A percentile compares a stretch with the other conserved stretches of the same genome.
Evolutionary conservation across 805 yeast species (phyloP).

Genomic region (Cyberlindnera mississippiensis): DNA sequence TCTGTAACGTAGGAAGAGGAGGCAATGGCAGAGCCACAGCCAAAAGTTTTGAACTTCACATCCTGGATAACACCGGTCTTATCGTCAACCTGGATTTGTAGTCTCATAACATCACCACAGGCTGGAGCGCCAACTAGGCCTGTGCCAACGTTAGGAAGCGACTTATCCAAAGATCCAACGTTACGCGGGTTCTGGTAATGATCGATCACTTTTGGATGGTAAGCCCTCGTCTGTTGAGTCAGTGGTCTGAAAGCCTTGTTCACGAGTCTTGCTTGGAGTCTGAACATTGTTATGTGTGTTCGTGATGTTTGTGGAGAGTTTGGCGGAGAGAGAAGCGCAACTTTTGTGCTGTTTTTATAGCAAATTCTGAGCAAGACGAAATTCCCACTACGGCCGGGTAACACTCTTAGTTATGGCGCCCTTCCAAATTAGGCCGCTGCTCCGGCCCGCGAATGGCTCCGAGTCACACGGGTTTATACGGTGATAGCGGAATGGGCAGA

Average conservation of each 20-base stretch:
- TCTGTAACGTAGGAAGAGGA: constrained; percentile 94
- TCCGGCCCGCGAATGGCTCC: constrained; percentile 4
- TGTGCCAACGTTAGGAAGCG: constrained; percentile 77
- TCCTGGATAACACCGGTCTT: constrained; percentile 87
- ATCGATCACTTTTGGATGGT: constrained; percentile 92
- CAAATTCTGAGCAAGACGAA: background rate
- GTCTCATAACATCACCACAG: constrained; percentile 98
- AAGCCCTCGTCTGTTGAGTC: constrained; percentile 37
- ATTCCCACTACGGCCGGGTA: constrained; percentile 10
- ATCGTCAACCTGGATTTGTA: constrained; percentile 91
- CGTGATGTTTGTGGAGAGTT: background rate
- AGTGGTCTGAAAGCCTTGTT: constrained; percentile 19
- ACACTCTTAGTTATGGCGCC: constrained; percentile 2
- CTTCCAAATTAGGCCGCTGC: background rate
- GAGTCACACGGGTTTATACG: constrained; percentile 3
- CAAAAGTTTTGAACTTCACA: constrained; percentile 97
- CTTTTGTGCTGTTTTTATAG: too few relatives aligned
- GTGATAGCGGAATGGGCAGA: constrained; percentile 11
- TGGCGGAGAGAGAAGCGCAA: background rate
- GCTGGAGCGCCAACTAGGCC: constrained; percentile 99
- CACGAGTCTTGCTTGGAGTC: constrained; percentile 18
- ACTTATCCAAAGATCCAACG: constrained; percentile 89
- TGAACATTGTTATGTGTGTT: constrained; percentile 19
- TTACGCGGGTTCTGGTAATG: constrained; percentile 96
- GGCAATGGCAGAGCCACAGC: constrained; percentile 99